Evolutionary conservation across 495 filamentous ascomycete genomes (phyloP), one percentile per base, ranked within the genome.

Genomic region (Annulohypoxylon bovei): DNA sequence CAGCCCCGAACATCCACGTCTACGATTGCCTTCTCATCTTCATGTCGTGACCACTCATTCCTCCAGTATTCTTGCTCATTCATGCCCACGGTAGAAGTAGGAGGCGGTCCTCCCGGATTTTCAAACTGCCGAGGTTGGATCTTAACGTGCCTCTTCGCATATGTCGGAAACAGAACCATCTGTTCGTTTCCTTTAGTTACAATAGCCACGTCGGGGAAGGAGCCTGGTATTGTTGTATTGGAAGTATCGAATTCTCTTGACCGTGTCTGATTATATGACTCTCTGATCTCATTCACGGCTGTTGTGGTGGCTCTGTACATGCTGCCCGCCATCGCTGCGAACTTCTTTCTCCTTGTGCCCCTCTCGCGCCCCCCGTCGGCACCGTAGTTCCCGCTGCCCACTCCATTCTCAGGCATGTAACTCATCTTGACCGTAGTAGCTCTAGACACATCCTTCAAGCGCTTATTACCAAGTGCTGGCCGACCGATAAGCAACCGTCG

Each of bases 1-100:
- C 96, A 99, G 20, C 95, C 95, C 58, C 94, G 87, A 14, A 98
- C 91, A 78, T 99, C 95, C 2, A 98, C 93, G 77, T 96, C 93
- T 3, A 97, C 92, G 14, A 97, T 81, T 11, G 93, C 91, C 74
- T 91, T 90, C 60, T 92, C 90, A 44, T 92, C 88, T 75, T 93
- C 89, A 28, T 87, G 80, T 61, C 85, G 83, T 16, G 91, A 85
- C 90, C 90, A 94, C 71, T 92, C 86, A 28, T 86, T 78, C 37
- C 80, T 83, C 85, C 91, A 91, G 73, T 90, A 93, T 55, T 90
- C 88, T 16, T 86, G 85, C 67, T 90, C 87, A 11, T 81, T 81
- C 47, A 81, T 65, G 4, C 72, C 50, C 35, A 72, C 56, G n/a
- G 61, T 65, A 4, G 69, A 58, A 18, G 67, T 22, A 47, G 56